These are phyloP conservation scores for Tetracentron sinense DNA, from an alignment of 164 flowering plant species.

Conservation along the genomic window DNA sequence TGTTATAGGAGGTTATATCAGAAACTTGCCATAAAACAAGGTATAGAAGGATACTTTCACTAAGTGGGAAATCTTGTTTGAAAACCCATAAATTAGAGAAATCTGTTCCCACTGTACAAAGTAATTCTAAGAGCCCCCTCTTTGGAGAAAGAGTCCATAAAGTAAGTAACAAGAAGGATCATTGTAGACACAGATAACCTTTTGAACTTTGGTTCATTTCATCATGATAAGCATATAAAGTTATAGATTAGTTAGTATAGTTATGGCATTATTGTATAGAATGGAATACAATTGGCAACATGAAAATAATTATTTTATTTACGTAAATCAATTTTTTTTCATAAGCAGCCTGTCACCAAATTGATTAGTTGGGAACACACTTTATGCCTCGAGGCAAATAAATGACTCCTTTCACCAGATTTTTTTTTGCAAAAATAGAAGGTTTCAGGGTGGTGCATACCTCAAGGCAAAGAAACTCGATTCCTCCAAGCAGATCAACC, in stretches of 20 bases:
- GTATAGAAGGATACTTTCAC: background rate
- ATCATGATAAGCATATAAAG: background rate
- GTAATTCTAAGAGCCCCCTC: background rate
- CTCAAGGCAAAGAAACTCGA: constrained; percentile 83
- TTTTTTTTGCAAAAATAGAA: background rate
- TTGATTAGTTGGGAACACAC: too few species aligned
- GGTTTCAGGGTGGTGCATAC: constrained; percentile 31
- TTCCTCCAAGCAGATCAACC: constrained; percentile 88
- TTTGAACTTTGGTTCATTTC: background rate
- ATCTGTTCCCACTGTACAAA: background rate
- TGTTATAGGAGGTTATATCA: too few species aligned
- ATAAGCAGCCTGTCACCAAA: background rate
- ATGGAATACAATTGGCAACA: background rate
- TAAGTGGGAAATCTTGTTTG: background rate
- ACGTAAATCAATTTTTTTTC: background rate
- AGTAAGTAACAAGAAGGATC: background rate
- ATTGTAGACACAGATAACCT: background rate
- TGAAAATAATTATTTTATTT: too few species aligned
- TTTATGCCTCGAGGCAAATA: background rate
- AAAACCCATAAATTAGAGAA: background rate
- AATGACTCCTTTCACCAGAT: background rate
- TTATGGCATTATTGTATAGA: background rate
- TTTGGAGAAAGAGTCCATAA: background rate
- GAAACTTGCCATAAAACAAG: too few species aligned
- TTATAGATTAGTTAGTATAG: too few species aligned